Evolutionary conservation across 148 eudicot genomes (phyloP).

Genomic region (Camellia sinensis): DNA sequence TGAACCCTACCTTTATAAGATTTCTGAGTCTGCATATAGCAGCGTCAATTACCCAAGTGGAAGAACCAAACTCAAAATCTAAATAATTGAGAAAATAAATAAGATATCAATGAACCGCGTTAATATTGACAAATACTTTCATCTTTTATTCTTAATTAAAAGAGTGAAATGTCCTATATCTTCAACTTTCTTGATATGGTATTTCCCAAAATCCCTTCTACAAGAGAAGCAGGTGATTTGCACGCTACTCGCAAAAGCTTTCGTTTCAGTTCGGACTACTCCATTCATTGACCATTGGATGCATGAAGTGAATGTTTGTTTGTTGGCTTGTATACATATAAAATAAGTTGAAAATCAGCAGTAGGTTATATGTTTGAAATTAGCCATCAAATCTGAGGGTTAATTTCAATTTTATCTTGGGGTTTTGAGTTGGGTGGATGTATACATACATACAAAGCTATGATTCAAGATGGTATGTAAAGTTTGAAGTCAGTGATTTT

Average conservation of each 20-base stretch:
- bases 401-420: neutral
- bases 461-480: neutral
- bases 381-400: neutral
- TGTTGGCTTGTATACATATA: neutral
- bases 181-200: neutral
- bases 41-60: too few species aligned
- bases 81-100: too few species aligned
- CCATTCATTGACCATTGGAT: neutral
- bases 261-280: neutral
- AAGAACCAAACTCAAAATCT: too few species aligned
- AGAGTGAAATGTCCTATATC: neutral
- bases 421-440: neutral
- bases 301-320: neutral
- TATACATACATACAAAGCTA: neutral
- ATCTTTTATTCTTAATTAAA: neutral
- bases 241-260: neutral
- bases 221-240: neutral
- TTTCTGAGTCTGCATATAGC: too few species aligned
- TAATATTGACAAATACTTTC: neutral
- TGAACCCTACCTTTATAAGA: too few species aligned
- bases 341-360: too few species aligned
- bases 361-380: too few species aligned
- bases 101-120: too few species aligned
- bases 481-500: neutral
- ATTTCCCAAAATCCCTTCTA: neutral